Evolutionary conservation across 352 stramenopile species (phyloP).

Genomic region (Phytophthora sp.): DNA sequence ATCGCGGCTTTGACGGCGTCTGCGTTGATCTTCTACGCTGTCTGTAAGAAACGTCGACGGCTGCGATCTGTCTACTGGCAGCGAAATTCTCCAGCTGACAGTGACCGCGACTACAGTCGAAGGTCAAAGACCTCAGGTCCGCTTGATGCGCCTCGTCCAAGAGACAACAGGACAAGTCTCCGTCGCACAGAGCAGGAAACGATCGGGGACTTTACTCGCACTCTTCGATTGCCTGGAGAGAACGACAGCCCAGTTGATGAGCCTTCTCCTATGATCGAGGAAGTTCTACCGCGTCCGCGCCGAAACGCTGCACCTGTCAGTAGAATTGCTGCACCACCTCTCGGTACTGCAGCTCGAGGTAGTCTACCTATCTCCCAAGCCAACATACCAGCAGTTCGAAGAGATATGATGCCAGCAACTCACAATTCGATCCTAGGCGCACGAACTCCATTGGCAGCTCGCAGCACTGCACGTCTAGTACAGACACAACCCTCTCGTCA

Average conservation of each 20-base stretch:
- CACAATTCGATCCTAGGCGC: conserved; percentile 4
- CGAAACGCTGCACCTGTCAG: conserved; percentile 20
- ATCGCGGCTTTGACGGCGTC: conserved; percentile 2
- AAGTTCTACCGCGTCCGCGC: conserved; percentile 24
- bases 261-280: conserved; percentile 18
- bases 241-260: conserved; percentile 33
- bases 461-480: not conserved
- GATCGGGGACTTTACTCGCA: conserved; percentile 36
- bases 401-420: conserved; percentile 9
- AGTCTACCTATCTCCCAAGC: conserved; percentile 3
- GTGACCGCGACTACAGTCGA: conserved; percentile 6
- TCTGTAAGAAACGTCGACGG: conserved; percentile 28
- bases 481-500: conserved; percentile 2
- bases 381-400: conserved; percentile 2
- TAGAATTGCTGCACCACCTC: not conserved
- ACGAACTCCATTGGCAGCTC: conserved; percentile 2
- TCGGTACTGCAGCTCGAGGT: not conserved
- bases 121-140: conserved; percentile 29
- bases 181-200: conserved; percentile 38
- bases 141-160: conserved; percentile 14
- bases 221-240: conserved; percentile 26
- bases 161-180: conserved; percentile 30
- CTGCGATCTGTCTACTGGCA: conserved; percentile 26
- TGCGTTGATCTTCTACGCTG: conserved; percentile 18
- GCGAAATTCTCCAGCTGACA: conserved; percentile 24